Base-by-base conservation (phyloP, 164 flowering plant genomes). In the Stephania japonica region DNA sequence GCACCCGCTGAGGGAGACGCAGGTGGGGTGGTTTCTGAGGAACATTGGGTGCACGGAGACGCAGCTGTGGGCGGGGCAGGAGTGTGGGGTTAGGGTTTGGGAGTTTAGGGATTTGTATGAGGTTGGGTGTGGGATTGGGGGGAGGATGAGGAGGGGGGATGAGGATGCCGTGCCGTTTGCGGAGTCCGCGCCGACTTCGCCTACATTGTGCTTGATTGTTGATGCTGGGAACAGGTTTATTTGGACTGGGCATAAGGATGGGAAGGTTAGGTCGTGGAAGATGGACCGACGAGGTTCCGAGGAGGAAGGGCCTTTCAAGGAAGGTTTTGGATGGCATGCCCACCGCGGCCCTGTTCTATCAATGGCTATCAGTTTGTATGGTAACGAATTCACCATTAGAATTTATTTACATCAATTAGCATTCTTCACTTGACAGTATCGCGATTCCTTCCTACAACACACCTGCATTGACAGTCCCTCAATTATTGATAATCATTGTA, bases 241-340 rank as follows among this genome's bases (percentile, higher is more conserved):
- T 38, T 96, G 95, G 98, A 91, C 82, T 68, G 98, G 99, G 24
- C 99, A 96, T 59, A 96, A 90, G 81, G 99, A 96, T 78, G 99
- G 98, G 64, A 96, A 84, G 79, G 88, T 92, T 43, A 83, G 90
- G 81, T 87, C 94, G 0, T 96, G 98, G 98, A 91, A 84, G 83
- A 89, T 86, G 94, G 95, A 96, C 75, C 91, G 81, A 63, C 16
- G 74, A 63, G 19, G 74, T 18, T 56, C 78, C 7, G 85, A 82
- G 68, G 80, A 9, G 67, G 80, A 9, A 38, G 62, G 1, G 43
- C 81, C 84, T 24, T 89, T 93, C 68, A 84, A 81, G 78, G 99
- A 92, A 80, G 85, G 88, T n/a, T 74, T 96, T 23, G 78, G 94
- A 0, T 96, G 98, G 97, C 92, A 87, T 77, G 99, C 97, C 0